Conservation (phyloP, 345 rosid genomes). For the Linum tenue region DNA sequence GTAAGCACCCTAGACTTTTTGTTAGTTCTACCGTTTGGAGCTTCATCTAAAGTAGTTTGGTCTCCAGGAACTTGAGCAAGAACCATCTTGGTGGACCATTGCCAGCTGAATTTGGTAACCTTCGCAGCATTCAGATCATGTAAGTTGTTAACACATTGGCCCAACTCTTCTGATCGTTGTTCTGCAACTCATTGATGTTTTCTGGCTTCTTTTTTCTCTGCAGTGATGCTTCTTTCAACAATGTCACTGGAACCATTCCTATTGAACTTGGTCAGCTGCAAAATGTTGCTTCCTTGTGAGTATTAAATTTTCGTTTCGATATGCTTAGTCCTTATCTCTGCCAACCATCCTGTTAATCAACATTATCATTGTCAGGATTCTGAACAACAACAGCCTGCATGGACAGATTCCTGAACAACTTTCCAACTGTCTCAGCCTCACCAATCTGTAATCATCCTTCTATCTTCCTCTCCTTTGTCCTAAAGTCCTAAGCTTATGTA, state of each 20-base stretch:
- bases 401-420: constrained; percentile 85
- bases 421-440: constrained; percentile 64
- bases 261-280: constrained; percentile 74
- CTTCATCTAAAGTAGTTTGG: not conserved
- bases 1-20: constrained; percentile 28
- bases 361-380: constrained; percentile 37
- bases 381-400: constrained; percentile 62
- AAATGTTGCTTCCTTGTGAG: constrained; percentile 70
- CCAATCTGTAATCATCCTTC: constrained; percentile 38
- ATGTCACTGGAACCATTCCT: constrained; percentile 60
- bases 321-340: not conserved
- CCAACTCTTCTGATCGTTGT: not conserved
- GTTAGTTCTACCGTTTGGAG: not conserved
- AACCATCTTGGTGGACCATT: constrained; percentile 53
- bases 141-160: constrained; percentile 14
- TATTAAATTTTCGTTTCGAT: not conserved
- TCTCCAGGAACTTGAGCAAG: constrained; percentile 57
- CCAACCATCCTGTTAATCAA: not conserved
- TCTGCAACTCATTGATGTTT: not conserved
- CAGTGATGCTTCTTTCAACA: constrained; percentile 79
- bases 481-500: not conserved
- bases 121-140: constrained; percentile 71
- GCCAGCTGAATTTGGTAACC: constrained; percentile 78
- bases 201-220: not conserved
- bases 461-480: not conserved